A percentile compares a stretch with the other conserved stretches of the same genome.
These are phyloP conservation scores for Rhodomyrtus psidioides DNA, from an alignment of 441 rosid genomes.

Conservation along the genomic window DNA sequence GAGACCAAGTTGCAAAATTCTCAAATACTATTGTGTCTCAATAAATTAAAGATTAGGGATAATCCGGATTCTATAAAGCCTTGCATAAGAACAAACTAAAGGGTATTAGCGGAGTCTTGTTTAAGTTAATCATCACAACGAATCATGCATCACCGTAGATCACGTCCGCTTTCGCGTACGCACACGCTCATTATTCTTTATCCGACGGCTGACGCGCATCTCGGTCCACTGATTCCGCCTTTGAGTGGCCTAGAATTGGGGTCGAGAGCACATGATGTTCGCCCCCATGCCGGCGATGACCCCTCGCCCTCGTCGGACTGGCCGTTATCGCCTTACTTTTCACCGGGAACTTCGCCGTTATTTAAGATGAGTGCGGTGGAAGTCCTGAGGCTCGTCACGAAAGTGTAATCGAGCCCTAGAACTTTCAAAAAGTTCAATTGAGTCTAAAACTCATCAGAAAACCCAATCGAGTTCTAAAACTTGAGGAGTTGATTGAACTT, in stretches of 20 bases:
- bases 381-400: no score
- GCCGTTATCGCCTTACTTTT: neutral
- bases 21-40: neutral
- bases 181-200: neutral
- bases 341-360: fast-evolving
- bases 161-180: fast-evolving
- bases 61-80: neutral
- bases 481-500: no score
- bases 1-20: neutral
- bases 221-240: neutral
- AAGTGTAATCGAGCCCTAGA: no score
- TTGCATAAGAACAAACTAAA: neutral
- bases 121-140: no score
- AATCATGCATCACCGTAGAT: neutral
- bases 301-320: neutral
- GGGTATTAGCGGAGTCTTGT: neutral
- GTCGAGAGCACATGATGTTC: neutral
- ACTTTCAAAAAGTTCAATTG: no score
- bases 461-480: no score
- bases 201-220: neutral
- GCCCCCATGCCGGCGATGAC: neutral
- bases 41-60: neutral
- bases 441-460: no score
- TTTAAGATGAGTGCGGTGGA: no score
- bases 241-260: neutral